Evolutionary conservation across 352 stramenopile species (phyloP).

Genomic region (Globisporangium sylvaticum): DNA sequence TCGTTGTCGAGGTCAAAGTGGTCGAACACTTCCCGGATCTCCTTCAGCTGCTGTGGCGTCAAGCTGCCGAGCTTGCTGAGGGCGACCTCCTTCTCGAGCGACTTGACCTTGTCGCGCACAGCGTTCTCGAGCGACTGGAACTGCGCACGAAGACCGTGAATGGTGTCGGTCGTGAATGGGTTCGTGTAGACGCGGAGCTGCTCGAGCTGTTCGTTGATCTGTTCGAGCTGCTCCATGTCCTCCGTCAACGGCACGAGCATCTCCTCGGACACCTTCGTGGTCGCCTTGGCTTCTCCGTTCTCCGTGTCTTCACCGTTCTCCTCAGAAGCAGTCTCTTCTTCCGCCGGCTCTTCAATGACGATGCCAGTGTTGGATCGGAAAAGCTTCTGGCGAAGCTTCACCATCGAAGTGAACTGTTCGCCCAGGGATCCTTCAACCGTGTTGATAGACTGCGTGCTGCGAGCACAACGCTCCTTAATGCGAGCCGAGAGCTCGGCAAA

Average conservation of each 20-base stretch:
- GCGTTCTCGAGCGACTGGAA: constrained; percentile 80
- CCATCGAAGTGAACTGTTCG: constrained; percentile 81
- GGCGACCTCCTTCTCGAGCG: constrained; percentile 86
- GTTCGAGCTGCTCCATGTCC: constrained; percentile 83
- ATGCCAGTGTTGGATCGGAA: constrained; percentile 61
- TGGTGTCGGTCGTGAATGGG: constrained; percentile 88
- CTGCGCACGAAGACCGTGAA: constrained; percentile 81
- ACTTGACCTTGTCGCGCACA: constrained; percentile 82
- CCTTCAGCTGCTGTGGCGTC: constrained; percentile 73
- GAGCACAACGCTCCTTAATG: constrained; percentile 72
- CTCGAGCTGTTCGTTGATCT: constrained; percentile 80
- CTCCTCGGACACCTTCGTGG: constrained; percentile 16
- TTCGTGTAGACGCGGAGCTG: constrained; percentile 85
- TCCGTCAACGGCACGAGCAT: constrained; percentile 48
- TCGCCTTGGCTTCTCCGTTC: constrained; percentile 4
- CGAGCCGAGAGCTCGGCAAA: constrained; percentile 69
- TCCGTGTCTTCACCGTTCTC: constrained; percentile 8
- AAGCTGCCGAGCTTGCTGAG: constrained; percentile 82
- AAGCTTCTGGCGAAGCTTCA: constrained; percentile 57
- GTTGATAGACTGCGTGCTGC: constrained; percentile 79
- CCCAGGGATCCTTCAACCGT: constrained; percentile 65
- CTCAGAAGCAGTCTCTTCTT: constrained; percentile 5
- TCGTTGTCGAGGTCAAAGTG: constrained; percentile 89
- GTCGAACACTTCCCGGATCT: constrained; percentile 90
- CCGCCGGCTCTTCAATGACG: constrained; percentile 30